phyloP scores from a whole-genome alignment of 768 basidiomycete species.

The Hypsizygus marmoreus region DNA sequence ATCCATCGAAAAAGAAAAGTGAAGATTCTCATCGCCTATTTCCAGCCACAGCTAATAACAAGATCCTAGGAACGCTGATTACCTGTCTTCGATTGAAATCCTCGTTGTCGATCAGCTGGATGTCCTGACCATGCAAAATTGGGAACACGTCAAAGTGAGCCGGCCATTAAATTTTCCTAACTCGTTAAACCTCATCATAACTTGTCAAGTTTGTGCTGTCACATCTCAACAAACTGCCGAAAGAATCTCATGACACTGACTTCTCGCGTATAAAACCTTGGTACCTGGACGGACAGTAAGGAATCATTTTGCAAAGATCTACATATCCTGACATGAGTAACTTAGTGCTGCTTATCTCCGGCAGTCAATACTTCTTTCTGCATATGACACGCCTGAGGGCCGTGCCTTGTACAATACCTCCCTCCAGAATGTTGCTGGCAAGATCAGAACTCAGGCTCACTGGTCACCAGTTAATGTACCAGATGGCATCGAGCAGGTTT shows the following conservation, averaged over 20 bases:
- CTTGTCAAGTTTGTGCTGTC: slow-evolving; percentile 74
- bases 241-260: slow-evolving; percentile 91
- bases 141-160: slow-evolving; percentile 93
- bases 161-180: background rate
- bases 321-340: slow-evolving; percentile 1
- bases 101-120: slow-evolving; percentile 92
- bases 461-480: slow-evolving; percentile 80
- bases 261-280: slow-evolving; percentile 98
- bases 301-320: background rate
- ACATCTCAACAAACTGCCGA: slow-evolving; percentile 85
- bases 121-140: slow-evolving; percentile 96
- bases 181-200: background rate
- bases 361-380: slow-evolving; percentile 85
- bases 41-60: background rate
- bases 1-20: slow-evolving; percentile 95
- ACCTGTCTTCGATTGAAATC: slow-evolving; percentile 91
- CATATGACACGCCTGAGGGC: slow-evolving; percentile 88
- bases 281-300: slow-evolving; percentile 95
- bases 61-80: slow-evolving; percentile 72
- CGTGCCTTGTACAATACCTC: slow-evolving; percentile 74
- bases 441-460: slow-evolving; percentile 66
- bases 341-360: slow-evolving; percentile 80
- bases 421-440: slow-evolving; percentile 85
- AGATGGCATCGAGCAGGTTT: slow-evolving; percentile 79
- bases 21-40: background rate